Conservation (phyloP, 306 rosid species). For the Trifolium repens region DNA sequence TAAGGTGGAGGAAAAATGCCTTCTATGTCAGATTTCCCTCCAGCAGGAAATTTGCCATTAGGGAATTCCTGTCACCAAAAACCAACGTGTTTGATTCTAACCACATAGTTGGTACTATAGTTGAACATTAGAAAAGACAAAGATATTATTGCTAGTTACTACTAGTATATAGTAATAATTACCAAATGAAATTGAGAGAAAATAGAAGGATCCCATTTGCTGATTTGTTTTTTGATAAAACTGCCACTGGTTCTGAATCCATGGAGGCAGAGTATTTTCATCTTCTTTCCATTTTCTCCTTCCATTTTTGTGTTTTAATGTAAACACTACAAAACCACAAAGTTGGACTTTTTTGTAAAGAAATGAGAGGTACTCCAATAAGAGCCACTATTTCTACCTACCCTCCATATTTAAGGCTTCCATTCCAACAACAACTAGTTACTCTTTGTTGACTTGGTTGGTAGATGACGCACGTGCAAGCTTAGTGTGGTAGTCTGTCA, state of each 20-base stretch:
- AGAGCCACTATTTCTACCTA: slow-evolving; percentile 34
- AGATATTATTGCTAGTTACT: background rate
- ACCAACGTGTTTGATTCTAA: too few species aligned
- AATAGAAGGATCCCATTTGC: slow-evolving; percentile 86
- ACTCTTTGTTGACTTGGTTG: background rate
- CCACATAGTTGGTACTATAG: too few species aligned
- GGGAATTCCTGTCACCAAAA: slow-evolving; percentile 61
- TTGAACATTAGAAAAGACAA: background rate
- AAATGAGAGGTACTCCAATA: background rate
- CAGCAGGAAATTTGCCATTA: slow-evolving; percentile 74
- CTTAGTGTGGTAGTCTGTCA: background rate
- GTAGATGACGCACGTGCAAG: slow-evolving; percentile 28
- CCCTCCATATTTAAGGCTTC: background rate
- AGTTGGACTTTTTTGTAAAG: slow-evolving; percentile 29
- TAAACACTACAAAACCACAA: background rate
- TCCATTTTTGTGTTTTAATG: slow-evolving; percentile 43
- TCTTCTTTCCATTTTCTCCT: slow-evolving; percentile 51
- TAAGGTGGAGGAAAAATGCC: slow-evolving; percentile 85
- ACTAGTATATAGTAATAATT: background rate
- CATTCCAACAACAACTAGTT: background rate
- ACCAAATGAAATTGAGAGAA: slow-evolving; percentile 75
- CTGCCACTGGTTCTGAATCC: slow-evolving; percentile 91
- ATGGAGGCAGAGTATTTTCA: slow-evolving; percentile 85
- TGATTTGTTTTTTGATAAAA: slow-evolving; percentile 73
- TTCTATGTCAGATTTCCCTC: slow-evolving; percentile 91